Conservation (phyloP, 2,329 filamentous ascomycete genomes). For the Xylaria sp. region DNA sequence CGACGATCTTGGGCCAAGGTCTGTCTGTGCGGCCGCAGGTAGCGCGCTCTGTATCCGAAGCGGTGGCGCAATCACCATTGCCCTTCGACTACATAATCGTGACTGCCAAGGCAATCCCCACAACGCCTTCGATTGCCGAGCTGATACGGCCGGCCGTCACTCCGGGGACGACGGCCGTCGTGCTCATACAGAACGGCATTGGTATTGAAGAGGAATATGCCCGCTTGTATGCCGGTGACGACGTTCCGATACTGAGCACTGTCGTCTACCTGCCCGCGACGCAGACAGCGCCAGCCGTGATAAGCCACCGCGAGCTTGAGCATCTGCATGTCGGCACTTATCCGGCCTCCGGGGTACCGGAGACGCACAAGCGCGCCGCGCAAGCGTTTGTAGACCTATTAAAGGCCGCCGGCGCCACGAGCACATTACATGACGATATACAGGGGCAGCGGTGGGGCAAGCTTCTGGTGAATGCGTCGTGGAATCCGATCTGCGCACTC, state of each 20-base stretch:
- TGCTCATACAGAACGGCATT: slow-evolving; percentile 69
- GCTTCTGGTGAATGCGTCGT: slow-evolving; percentile 64
- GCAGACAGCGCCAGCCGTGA: slow-evolving; percentile 60
- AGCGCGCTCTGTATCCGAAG: slow-evolving; percentile 47
- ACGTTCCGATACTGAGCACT: slow-evolving; percentile 59
- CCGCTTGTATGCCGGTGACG: slow-evolving; percentile 57
- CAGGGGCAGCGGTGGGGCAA: slow-evolving; percentile 66
- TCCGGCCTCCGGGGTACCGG: slow-evolving; percentile 49
- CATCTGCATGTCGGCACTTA: slow-evolving; percentile 62
- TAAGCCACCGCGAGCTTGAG: slow-evolving; percentile 58
- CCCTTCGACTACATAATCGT: slow-evolving; percentile 49
- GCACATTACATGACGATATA: slow-evolving; percentile 58
- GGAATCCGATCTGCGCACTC: slow-evolving; percentile 67
- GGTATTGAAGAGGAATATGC: slow-evolving; percentile 64
- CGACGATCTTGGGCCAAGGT: slow-evolving; percentile 47
- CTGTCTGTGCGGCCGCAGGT: slow-evolving; percentile 45
- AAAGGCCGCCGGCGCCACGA: slow-evolving; percentile 55
- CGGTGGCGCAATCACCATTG: slow-evolving; percentile 38
- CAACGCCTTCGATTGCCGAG: slow-evolving; percentile 44
- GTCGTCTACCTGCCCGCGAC: slow-evolving; percentile 65
- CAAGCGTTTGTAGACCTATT: slow-evolving; percentile 56
- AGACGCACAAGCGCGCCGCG: slow-evolving; percentile 48
- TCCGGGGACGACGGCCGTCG: slow-evolving; percentile 56
- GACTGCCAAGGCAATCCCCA: slow-evolving; percentile 45
- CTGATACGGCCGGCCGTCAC: slow-evolving; percentile 46